Base-by-base conservation (phyloP, 257 asterid species). In the Buddleja alternifolia region DNA sequence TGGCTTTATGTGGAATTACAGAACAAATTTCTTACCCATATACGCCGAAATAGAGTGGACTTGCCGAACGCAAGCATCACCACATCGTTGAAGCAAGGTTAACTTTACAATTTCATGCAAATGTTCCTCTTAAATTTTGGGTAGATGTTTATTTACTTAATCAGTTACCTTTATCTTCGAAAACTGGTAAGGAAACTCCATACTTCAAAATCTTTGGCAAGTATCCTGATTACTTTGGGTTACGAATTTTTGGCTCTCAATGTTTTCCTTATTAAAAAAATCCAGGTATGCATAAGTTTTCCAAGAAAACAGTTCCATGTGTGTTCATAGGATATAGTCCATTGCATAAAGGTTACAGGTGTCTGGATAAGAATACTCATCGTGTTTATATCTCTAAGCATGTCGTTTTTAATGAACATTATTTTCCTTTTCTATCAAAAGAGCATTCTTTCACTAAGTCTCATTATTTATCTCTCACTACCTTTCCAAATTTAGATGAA, bases 51-150 rank as follows among this genome's bases (percentile, higher is more conserved):
- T 58, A 68, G 15, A 68, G 56, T 42, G 47, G 73, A 8, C 39
- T 68, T 0, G 36, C 14, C 0, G 47, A 55, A 17, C 1, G 14
- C 0, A 23, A 60, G n/a, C 36, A 60, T 21, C 67, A 53, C 0
- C 53, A 60, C 7, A 60, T 60, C 8, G 58, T 69, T 44, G 66
- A 69, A 7, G 32, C 46, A 14, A 50, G 67, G 0, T 7, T 57
- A 4, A 69, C 74, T 0, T 57, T 45, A 39, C 0, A 44, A 0
- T 69, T 69, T 45, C 36, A 57, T 45, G 67, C 60, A 1, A 69
- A 69, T n/a, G n/a, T n/a, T n/a, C n/a, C n/a, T n/a, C n/a, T n/a
- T n/a, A n/a, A n/a, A n/a, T n/a, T n/a, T n/a, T n/a, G n/a, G n/a
- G n/a, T n/a, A n/a, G n/a, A n/a, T n/a, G 4, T 4, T 12, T 45